A percentile compares a stretch with the other conserved stretches of the same genome.
Conservation (phyloP, 208 protist genomes). For the Trypanosoma scelopori region DNA sequence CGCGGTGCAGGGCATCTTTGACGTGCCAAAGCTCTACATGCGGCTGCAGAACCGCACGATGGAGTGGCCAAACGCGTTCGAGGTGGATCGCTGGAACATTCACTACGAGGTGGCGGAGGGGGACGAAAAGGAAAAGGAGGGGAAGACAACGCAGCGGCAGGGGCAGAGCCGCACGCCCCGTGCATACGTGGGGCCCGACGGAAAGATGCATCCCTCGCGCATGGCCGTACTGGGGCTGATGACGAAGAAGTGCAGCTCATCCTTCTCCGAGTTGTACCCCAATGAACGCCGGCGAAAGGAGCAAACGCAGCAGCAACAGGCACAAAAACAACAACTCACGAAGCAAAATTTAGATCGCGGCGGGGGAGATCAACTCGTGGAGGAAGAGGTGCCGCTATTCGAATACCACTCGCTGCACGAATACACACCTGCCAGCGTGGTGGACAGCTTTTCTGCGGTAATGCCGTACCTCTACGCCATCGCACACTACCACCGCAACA, state of each 20-base stretch:
- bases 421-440: slow-evolving; percentile 46
- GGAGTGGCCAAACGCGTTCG: slow-evolving; percentile 54
- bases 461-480: slow-evolving; percentile 64
- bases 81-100: slow-evolving; percentile 76
- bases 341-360: too few species aligned
- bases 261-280: slow-evolving; percentile 42
- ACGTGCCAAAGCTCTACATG: slow-evolving; percentile 69
- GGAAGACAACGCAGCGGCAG: not conserved
- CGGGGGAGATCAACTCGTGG: not conserved
- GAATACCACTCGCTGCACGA: slow-evolving; percentile 59
- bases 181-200: slow-evolving; percentile 24
- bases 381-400: slow-evolving; percentile 47
- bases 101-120: slow-evolving; percentile 30
- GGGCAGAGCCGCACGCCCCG: not conserved
- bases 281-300: slow-evolving; percentile 42
- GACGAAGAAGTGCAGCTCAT: slow-evolving; percentile 42
- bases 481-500: slow-evolving; percentile 10
- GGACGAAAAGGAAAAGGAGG: not conserved
- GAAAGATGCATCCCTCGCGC: slow-evolving; percentile 42
- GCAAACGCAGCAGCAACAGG: slow-evolving; percentile 23
- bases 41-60: slow-evolving; percentile 76
- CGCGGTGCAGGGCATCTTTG: slow-evolving; percentile 39
- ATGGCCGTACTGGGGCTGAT: slow-evolving; percentile 55
- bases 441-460: slow-evolving; percentile 34
- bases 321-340: too few species aligned